Evolutionary conservation across 768 basidiomycete species (phyloP).

Genomic region (Lactifluus volemus): DNA sequence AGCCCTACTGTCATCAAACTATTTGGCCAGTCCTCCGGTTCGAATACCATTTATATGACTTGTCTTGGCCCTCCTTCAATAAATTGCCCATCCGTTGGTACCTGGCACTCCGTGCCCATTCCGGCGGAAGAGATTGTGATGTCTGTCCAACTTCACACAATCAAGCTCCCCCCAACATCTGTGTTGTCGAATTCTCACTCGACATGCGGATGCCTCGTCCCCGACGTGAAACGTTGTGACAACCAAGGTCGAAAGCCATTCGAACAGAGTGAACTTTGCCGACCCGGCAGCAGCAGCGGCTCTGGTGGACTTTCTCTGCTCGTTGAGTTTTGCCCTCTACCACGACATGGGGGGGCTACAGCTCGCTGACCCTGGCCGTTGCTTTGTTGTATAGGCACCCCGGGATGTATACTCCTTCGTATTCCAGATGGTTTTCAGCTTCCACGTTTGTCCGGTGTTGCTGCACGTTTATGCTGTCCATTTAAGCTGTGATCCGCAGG

Average conservation of each 20-base stretch:
- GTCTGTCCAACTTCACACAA: constrained; percentile 1
- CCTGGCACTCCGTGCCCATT: not conserved
- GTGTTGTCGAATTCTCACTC: not conserved
- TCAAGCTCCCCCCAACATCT: not conserved
- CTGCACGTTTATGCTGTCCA: constrained; percentile 3
- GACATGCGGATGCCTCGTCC: not conserved
- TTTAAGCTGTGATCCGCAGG: constrained; percentile 13
- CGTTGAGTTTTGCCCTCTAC: constrained; percentile 13
- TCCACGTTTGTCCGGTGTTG: constrained; percentile 8
- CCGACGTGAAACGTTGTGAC: constrained; percentile 4
- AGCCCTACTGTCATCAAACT: constrained; percentile 11
- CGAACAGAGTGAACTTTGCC: not conserved
- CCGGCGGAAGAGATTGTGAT: constrained; percentile 3
- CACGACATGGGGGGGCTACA: not conserved
- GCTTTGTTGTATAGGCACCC: constrained; percentile 4
- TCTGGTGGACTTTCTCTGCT: constrained; percentile 7
- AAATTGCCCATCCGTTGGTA: constrained; percentile 11
- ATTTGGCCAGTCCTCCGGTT: constrained; percentile 13
- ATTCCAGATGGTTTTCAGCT: constrained; percentile 4
- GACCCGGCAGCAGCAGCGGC: not conserved
- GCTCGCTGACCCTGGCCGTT: constrained; percentile 11
- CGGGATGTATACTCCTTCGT: constrained; percentile 7
- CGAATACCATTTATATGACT: constrained; percentile 9
- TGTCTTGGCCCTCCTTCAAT: not conserved
- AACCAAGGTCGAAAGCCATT: not conserved